phyloP scores from a whole-genome alignment of 768 basidiomycete species.

The Rhodotorula graminis region DNA sequence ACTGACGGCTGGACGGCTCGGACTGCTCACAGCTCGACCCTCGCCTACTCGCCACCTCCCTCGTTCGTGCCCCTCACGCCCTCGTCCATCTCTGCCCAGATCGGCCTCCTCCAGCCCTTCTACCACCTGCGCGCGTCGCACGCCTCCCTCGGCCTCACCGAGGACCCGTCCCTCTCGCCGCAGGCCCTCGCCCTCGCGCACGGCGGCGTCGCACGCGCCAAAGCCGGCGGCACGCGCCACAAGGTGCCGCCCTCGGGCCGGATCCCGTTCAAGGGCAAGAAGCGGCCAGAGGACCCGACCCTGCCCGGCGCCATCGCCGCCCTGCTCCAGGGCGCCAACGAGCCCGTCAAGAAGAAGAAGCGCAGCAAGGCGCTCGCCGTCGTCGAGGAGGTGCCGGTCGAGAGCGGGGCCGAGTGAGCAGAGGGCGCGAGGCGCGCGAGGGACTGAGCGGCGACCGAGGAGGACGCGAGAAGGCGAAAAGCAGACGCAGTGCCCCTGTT shows the following conservation, averaged over 20 bases:
- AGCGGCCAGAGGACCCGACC: constrained; percentile 22
- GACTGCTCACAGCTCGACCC: constrained; percentile 45
- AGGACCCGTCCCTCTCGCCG: constrained; percentile 3
- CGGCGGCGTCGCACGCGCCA: constrained; percentile 3
- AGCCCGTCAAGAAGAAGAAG: constrained; percentile 24
- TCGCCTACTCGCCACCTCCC: constrained; percentile 78
- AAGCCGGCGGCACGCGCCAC: constrained; percentile 16
- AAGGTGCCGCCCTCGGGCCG: constrained; percentile 21
- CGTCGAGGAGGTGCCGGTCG: not conserved
- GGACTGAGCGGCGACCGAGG: too few species aligned
- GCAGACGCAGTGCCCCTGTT: not conserved
- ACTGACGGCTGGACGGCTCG: not conserved
- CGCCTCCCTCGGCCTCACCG: constrained; percentile 19
- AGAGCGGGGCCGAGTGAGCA: not conserved
- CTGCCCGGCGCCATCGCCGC: constrained; percentile 16
- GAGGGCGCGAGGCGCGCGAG: not conserved
- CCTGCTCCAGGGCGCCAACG: not conserved
- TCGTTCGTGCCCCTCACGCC: constrained; percentile 69
- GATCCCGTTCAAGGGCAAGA: constrained; percentile 32
- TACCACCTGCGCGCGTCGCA: constrained; percentile 48
- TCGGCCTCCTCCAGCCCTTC: constrained; percentile 75
- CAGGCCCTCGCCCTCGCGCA: constrained; percentile 18
- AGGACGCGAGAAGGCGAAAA: not conserved
- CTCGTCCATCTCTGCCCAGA: constrained; percentile 66
- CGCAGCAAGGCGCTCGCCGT: not conserved